phyloP scores from a whole-genome alignment of 177 flowering plant genomes.

The Vitis hybrid region DNA sequence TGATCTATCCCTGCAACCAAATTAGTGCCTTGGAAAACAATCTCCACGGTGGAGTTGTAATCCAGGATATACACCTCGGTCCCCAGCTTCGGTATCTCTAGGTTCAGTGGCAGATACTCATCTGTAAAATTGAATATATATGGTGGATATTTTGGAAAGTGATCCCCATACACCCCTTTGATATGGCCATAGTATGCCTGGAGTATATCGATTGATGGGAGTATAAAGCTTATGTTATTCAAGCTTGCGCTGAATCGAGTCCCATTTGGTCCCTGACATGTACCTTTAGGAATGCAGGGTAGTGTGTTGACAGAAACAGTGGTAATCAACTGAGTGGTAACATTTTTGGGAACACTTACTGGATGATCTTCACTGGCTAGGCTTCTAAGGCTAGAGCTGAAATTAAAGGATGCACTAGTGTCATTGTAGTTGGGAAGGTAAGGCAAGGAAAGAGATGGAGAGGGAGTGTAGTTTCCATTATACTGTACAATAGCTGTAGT shows the following conservation, averaged over 20 bases:
- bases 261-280: slow-evolving; percentile 15
- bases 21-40: slow-evolving; percentile 29
- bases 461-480: slow-evolving; percentile 9
- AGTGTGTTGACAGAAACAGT: slow-evolving; percentile 24
- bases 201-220: slow-evolving; percentile 19
- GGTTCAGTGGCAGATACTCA: slow-evolving; percentile 1
- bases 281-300: slow-evolving; percentile 5
- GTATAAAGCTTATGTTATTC: slow-evolving; percentile 25
- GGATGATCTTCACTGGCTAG: slow-evolving; percentile 18
- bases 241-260: slow-evolving; percentile 19
- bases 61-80: slow-evolving; percentile 24
- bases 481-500: slow-evolving; percentile 10
- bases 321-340: slow-evolving; percentile 10
- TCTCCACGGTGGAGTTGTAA: slow-evolving; percentile 25
- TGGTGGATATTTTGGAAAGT: slow-evolving; percentile 23
- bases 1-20: slow-evolving; percentile 24
- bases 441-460: slow-evolving; percentile 17
- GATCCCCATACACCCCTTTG: slow-evolving; percentile 17
- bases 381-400: slow-evolving; percentile 17
- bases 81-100: slow-evolving; percentile 10
- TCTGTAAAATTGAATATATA: slow-evolving; percentile 26
- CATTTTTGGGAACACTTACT: slow-evolving; percentile 15
- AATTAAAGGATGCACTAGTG: slow-evolving; percentile 8
- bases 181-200: slow-evolving; percentile 23
- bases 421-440: slow-evolving; percentile 18